Evolutionary conservation across 495 filamentous ascomycete genomes (phyloP).

Genomic region (Neurospora sp.): DNA sequence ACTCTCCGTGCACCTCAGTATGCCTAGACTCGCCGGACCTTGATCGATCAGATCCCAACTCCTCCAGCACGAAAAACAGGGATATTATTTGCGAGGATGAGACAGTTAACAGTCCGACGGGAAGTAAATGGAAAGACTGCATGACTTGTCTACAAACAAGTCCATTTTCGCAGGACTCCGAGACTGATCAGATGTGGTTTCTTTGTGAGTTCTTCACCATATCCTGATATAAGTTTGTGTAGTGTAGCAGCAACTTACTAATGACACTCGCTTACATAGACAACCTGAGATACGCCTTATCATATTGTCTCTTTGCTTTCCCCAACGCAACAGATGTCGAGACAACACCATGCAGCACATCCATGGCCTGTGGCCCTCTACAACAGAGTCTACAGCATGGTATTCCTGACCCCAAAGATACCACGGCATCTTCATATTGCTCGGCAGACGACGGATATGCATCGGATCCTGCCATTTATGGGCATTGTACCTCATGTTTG

Average conservation of each 20-base stretch:
- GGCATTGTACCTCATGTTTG: constrained; percentile 31
- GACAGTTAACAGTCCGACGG: constrained; percentile 17
- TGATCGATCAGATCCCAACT: constrained; percentile 34
- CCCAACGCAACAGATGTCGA: constrained; percentile 31
- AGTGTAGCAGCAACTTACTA: background rate
- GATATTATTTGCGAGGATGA: constrained; percentile 39
- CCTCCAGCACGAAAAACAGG: constrained; percentile 30
- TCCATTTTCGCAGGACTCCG: constrained; percentile 28
- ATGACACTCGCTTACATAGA: constrained; percentile 14
- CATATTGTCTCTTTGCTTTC: constrained; percentile 36
- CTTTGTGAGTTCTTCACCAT: constrained; percentile 30
- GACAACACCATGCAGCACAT: constrained; percentile 32
- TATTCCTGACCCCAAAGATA: constrained; percentile 20
- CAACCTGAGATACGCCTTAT: constrained; percentile 35
- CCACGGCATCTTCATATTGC: constrained; percentile 31
- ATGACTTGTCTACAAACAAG: constrained; percentile 43
- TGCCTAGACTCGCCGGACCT: constrained; percentile 31
- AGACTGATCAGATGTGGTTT: constrained; percentile 44
- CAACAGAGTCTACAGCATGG: constrained; percentile 20
- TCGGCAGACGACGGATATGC: constrained; percentile 16
- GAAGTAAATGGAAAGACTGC: constrained; percentile 38
- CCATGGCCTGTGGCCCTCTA: constrained; percentile 31
- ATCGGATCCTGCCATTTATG: constrained; percentile 15
- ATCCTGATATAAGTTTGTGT: background rate
- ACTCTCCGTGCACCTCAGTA: constrained; percentile 39